Percentiles rank a stretch among this genome's conserved stretches.
Conservation (phyloP, 768 basidiomycete genomes). For the Serendipita sp. region DNA sequence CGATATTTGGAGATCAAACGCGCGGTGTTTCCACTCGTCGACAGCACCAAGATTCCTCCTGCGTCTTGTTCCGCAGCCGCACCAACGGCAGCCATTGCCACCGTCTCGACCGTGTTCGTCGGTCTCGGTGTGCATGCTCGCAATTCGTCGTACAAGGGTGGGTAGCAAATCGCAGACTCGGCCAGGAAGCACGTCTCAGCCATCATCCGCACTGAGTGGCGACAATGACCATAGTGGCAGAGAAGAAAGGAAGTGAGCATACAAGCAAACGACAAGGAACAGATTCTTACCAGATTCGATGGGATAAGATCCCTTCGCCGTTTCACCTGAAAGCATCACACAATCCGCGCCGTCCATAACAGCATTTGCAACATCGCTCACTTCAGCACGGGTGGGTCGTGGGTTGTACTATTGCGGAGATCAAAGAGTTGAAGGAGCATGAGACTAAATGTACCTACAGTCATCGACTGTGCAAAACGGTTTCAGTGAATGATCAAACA, state of each 20-base stretch:
- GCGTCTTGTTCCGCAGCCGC: conserved; percentile 92
- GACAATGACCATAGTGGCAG: conserved; percentile 1
- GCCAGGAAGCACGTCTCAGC: conserved; percentile 97
- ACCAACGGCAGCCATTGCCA: conserved; percentile 89
- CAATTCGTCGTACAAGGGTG: conserved; percentile 83
- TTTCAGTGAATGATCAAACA: not conserved
- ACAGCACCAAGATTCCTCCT: conserved; percentile 86
- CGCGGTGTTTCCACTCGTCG: conserved; percentile 92
- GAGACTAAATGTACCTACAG: conserved; percentile 31
- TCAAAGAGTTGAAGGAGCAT: not conserved
- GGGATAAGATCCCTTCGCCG: conserved; percentile 94
- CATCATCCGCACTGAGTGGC: conserved; percentile 81
- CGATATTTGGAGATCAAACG: conserved; percentile 94
- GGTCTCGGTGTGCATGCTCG: conserved; percentile 65
- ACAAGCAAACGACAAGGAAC: not conserved
- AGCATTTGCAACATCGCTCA: conserved; percentile 98
- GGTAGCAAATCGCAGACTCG: conserved; percentile 89
- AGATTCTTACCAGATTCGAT: conserved; percentile 64
- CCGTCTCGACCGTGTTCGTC: conserved; percentile 87
- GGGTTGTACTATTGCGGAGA: conserved; percentile 65
- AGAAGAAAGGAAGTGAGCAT: not conserved
- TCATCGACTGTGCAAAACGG: conserved; percentile 60
- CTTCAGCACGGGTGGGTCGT: conserved; percentile 93
- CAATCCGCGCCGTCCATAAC: conserved; percentile 98
- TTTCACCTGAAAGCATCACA: conserved; percentile 99